Evolutionary conservation across 768 basidiomycete genomes (phyloP).

Genomic region (Hirschioporus abietinus): DNA sequence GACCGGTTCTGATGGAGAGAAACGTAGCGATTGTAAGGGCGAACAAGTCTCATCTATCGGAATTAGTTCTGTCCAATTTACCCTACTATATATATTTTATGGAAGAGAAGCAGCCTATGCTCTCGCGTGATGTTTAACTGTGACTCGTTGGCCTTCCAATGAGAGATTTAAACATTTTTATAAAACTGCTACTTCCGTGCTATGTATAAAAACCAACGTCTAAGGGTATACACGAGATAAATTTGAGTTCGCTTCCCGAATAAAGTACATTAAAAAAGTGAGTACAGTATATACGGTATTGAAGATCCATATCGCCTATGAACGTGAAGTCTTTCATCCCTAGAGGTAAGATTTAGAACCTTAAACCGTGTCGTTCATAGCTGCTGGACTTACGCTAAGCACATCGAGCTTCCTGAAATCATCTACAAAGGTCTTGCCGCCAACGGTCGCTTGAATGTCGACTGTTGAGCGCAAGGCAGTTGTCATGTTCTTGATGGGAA

Average conservation of each 20-base stretch:
- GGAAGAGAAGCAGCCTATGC: too few species aligned
- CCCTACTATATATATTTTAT: too few species aligned
- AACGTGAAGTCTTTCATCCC: neutral
- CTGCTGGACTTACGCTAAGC: neutral
- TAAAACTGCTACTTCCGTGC: too few species aligned
- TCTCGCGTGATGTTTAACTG: too few species aligned
- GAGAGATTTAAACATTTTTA: too few species aligned
- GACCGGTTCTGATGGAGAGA: too few species aligned
- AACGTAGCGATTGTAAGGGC: too few species aligned
- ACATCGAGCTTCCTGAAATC: constrained; percentile 1
- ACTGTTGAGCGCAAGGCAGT: neutral
- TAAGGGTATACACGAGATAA: neutral
- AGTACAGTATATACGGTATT: neutral
- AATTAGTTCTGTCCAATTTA: too few species aligned
- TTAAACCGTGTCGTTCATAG: neutral
- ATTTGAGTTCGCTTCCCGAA: too few species aligned
- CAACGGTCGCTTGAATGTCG: neutral
- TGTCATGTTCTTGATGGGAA: neutral
- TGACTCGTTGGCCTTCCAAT: too few species aligned
- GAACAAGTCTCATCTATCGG: neutral
- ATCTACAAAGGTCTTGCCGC: neutral
- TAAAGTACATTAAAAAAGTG: neutral
- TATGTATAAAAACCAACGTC: too few species aligned
- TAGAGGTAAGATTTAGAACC: neutral
- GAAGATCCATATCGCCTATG: neutral